Base-by-base conservation (phyloP, 2,329 filamentous ascomycete genomes). In the Westerdykella ornata region DNA sequence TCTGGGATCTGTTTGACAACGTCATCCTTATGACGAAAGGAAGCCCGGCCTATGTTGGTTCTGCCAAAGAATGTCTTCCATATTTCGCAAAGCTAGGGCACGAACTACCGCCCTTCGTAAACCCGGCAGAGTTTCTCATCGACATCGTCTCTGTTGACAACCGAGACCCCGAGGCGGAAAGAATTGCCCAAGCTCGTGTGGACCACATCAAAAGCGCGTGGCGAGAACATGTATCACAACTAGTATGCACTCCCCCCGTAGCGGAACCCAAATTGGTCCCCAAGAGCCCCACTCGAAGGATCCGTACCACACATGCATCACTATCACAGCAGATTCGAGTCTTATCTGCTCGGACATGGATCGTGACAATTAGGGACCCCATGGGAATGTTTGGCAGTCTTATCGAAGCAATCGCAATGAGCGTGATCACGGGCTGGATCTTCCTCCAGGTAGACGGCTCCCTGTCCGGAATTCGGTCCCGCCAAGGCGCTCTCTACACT, bases 1-100 rank as follows among this genome's bases (percentile, higher is more conserved):
- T 89, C 12, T 89, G 84, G 84, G 75, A 78, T 22, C 72, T 88
- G 13, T 85, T 89, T 54, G 84, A 88, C 59, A 79, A 80, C 44
- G 70, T 88, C 6, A 70, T 88, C 8, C 71, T 89, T 11, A 62
- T 89, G 3, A 80, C 82, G 1, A 75, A 73, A 51, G 85, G 85
- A 0, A 76, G 74, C 26, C 78, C 81, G 0, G 76, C 88, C 0
- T 89, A 83, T 53, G 81, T 80, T 16, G 85, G 84, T 0, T 66
- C 70, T 1, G 72, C 75, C 18, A 63, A 69, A 3, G 72, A 74
- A 2, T 83, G 80, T 37, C 59, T 85, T 3, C 65, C 75, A 0
- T 83, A 85, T 71, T 88, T 89, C 49, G 72, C 74, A 8, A 54
- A 61, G 2, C 66, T 76, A 9, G 83, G 81, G 0, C 75, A 82